Evolutionary conservation across 1,139 yeast genomes (phyloP).

Genomic region (Suhomyces ambrosiae): DNA sequence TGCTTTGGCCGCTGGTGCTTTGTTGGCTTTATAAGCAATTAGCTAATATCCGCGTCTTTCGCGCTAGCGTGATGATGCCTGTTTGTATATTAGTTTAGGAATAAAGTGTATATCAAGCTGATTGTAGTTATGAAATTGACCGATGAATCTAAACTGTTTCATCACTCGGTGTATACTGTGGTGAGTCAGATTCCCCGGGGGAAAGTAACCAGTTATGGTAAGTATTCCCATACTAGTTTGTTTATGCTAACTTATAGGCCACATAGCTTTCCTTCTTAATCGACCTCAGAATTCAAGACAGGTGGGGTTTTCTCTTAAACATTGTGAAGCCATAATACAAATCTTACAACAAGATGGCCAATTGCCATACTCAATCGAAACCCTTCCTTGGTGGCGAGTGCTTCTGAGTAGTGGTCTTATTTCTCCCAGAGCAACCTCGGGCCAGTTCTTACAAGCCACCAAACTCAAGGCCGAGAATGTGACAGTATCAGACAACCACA

Average conservation of each 20-base stretch:
- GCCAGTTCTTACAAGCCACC: constrained; percentile 51
- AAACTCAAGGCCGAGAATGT: constrained; percentile 53
- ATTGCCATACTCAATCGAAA: constrained; percentile 24
- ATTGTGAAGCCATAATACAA: constrained; percentile 27
- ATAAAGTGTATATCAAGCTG: constrained; percentile 22
- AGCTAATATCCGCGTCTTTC: constrained; percentile 10
- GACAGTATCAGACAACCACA: constrained; percentile 37
- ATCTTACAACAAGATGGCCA: constrained; percentile 23
- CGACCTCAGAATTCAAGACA: constrained; percentile 70
- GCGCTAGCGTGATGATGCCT: constrained; percentile 6
- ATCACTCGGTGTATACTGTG: constrained; percentile 59
- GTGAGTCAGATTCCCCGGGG: constrained; percentile 64
- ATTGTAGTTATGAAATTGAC: constrained; percentile 27
- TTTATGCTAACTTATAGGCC: constrained; percentile 43
- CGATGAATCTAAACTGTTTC: constrained; percentile 60
- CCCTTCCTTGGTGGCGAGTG: constrained; percentile 84
- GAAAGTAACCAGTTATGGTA: constrained; percentile 65
- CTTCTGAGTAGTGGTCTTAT: constrained; percentile 63
- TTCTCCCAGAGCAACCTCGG: constrained; percentile 51
- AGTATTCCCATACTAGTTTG: constrained; percentile 15
- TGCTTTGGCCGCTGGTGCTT: constrained; percentile 37
- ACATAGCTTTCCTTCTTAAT: constrained; percentile 63
- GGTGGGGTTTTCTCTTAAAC: constrained; percentile 71
- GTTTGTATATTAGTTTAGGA: constrained; percentile 12
- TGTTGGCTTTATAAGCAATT: constrained; percentile 32